Evolutionary conservation across 306 rosid genomes (phyloP), one percentile per base, ranked within the genome.

Genomic region (Albizia julibrissin): DNA sequence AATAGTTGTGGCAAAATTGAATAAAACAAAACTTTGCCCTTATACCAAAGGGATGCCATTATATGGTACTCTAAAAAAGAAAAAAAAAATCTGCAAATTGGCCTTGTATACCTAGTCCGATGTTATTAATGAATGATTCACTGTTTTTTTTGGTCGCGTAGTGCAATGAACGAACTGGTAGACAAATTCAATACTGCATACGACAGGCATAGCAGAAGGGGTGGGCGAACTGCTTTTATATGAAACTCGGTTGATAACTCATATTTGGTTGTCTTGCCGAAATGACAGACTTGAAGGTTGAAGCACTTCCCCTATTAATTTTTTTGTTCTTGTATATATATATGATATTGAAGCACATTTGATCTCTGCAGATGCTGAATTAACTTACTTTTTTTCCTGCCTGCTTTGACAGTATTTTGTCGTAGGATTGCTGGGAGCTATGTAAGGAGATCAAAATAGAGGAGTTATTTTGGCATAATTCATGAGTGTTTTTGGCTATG

Each of bases 191-290:
- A 87, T 89, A 92, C 89, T n/a, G 97, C 99, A 14, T 93, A 92
- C 21, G 99, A 95, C 84, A 89, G 99, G 85, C 97, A 92, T 84
- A 91, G 88, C 86, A 90, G 97, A 87, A 89, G 99, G 80, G 98
- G 97, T 59, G 98, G 99, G 64, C 86, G 99, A 27, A 91, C 96
- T 62, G 91, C 94, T 77, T 93, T 92, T 85, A 90, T 93, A 93
- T 95, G 87, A 92, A 80, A 59, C 61, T 59, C 59, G 39, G 58
- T 26, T 78, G 81, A 76, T 56, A 65, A n/a, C 58, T 79, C 47
- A 62, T 80, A 22, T 59, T 69, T 84, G 72, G 75, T 29, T 81
- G 46, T 81, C 52, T 62, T n/a, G 76, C 65, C 47, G 18, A 68
- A 26, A 71, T 22, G 40, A 37, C 6, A 37, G 42, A 73, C 64